phyloP scores from a whole-genome alignment of 2,329 filamentous ascomycete species.

The Neocucurbitaria cava region DNA sequence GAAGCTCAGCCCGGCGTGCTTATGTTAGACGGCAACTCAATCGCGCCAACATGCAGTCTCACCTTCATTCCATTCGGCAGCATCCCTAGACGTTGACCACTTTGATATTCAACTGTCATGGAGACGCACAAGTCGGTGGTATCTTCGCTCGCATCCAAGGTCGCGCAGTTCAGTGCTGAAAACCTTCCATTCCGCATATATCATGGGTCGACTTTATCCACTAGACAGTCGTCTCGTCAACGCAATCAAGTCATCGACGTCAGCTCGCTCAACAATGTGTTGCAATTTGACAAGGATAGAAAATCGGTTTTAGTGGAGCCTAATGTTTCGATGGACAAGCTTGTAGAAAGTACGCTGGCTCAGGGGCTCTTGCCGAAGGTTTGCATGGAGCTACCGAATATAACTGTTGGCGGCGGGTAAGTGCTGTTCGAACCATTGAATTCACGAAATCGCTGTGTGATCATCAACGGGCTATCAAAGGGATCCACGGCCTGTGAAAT shows the following conservation, averaged over 20 bases:
- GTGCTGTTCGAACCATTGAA: conserved; percentile 2
- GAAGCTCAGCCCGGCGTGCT: conserved; percentile 33
- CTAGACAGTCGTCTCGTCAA: conserved; percentile 52
- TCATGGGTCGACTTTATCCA: conserved; percentile 65
- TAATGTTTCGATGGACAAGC: conserved; percentile 71
- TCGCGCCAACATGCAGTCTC: conserved; percentile 8
- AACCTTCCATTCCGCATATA: conserved; percentile 61
- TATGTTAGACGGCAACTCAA: conserved; percentile 18
- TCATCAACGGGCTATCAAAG: neutral
- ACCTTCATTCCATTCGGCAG: conserved; percentile 1
- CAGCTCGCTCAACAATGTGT: conserved; percentile 56
- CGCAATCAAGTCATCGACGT: conserved; percentile 56
- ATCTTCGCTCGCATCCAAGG: conserved; percentile 35
- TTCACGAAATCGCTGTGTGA: neutral
- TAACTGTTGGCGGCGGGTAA: conserved; percentile 69
- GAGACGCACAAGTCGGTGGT: conserved; percentile 37
- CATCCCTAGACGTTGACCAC: neutral
- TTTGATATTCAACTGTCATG: conserved; percentile 20
- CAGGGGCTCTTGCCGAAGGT: conserved; percentile 67
- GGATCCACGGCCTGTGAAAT: neutral
- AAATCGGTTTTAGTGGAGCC: conserved; percentile 66
- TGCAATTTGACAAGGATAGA: conserved; percentile 51
- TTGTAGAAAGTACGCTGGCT: conserved; percentile 64
- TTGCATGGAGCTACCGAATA: conserved; percentile 75
- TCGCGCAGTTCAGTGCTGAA: conserved; percentile 55